Conservation (phyloP, 2,329 filamentous ascomycete species). For the Colletotrichum tropicale region DNA sequence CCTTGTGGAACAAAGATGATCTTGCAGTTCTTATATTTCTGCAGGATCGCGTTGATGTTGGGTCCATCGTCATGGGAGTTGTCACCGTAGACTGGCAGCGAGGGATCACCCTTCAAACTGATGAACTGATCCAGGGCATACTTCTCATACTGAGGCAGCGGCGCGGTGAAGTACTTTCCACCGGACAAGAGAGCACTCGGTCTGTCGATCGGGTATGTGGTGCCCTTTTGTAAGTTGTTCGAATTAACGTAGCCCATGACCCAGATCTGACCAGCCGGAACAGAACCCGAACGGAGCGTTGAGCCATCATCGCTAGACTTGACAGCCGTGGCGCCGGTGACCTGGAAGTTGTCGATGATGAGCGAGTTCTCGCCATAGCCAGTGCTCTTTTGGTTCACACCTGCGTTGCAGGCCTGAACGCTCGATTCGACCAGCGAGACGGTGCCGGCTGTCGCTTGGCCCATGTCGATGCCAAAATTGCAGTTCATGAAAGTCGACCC, state of each 20-base stretch:
- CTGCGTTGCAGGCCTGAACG: slow-evolving; percentile 25
- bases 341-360: slow-evolving; percentile 30
- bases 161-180: slow-evolving; percentile 31
- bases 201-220: slow-evolving; percentile 31
- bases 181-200: slow-evolving; percentile 32
- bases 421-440: slow-evolving; percentile 33
- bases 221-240: slow-evolving; percentile 32
- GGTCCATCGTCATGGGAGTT: slow-evolving; percentile 38
- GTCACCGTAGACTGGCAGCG: slow-evolving; percentile 44
- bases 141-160: slow-evolving; percentile 45
- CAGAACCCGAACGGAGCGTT: slow-evolving; percentile 15
- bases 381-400: slow-evolving; percentile 28
- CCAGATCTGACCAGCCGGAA: slow-evolving; percentile 28
- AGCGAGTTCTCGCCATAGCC: slow-evolving; percentile 30
- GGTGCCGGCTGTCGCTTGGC: slow-evolving; percentile 26
- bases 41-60: slow-evolving; percentile 33
- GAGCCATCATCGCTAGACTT: slow-evolving; percentile 23
- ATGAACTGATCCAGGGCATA: slow-evolving; percentile 44
- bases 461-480: slow-evolving; percentile 32
- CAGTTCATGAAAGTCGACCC: slow-evolving; percentile 30
- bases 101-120: slow-evolving; percentile 48
- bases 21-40: slow-evolving; percentile 34
- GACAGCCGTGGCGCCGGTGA: slow-evolving; percentile 24
- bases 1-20: slow-evolving; percentile 44
- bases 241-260: slow-evolving; percentile 29